A percentile compares a stretch with the other conserved stretches of the same genome.
These are phyloP conservation scores for Candida ficus DNA, from an alignment of 805 yeast genomes.

Conservation along the genomic window DNA sequence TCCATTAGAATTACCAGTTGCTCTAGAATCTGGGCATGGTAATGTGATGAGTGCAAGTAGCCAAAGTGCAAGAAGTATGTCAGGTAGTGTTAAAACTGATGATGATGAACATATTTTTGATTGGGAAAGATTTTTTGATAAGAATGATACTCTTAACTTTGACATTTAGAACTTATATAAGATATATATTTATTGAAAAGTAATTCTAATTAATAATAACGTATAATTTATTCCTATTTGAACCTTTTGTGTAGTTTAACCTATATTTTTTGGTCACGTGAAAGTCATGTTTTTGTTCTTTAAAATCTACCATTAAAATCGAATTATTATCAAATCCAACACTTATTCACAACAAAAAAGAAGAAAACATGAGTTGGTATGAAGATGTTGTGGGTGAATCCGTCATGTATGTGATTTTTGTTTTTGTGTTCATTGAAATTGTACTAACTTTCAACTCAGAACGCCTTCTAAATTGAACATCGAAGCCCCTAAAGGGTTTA, in stretches of 20 bases:
- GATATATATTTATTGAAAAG: no score
- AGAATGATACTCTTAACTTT: conserved; percentile 14
- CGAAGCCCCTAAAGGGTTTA: conserved; percentile 11
- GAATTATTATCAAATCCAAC: no score
- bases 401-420: not conserved
- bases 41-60: no score
- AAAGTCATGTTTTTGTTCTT: not conserved
- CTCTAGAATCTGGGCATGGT: no score
- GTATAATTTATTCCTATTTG: no score
- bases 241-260: no score
- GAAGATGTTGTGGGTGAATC: conserved; percentile 2
- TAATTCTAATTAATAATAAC: no score
- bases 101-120: conserved; percentile 22
- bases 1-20: not conserved
- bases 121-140: conserved; percentile 25
- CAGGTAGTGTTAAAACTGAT: conserved; percentile 11
- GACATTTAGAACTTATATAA: conserved; percentile 1
- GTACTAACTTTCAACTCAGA: not conserved
- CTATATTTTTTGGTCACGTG: no score
- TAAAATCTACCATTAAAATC: no score
- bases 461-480: conserved; percentile 1
- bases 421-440: no score
- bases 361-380: conserved; percentile 11
- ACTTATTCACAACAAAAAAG: not conserved
- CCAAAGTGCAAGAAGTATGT: conserved; percentile 1